These are phyloP conservation scores for Penicillium arizonense DNA, from an alignment of 495 filamentous ascomycete species.

Conservation along the genomic window DNA sequence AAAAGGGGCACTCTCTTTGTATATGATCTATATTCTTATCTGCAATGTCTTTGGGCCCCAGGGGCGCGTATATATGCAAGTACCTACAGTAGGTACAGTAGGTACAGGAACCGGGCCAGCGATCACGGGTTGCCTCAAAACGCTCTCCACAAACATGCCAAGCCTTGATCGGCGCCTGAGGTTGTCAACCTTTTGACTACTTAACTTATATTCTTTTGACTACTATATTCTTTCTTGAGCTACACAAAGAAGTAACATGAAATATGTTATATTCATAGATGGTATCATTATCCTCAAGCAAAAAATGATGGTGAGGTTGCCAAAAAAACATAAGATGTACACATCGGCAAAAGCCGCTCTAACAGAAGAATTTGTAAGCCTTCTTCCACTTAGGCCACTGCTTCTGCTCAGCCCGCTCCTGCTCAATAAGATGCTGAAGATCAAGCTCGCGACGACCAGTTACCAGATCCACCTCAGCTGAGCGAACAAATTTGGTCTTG, in stretches of 20 bases:
- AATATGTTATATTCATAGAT: no score
- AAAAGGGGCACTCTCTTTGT: background rate
- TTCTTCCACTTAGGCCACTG: conserved; percentile 87
- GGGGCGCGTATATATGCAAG: no score
- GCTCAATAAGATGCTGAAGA: conserved; percentile 66
- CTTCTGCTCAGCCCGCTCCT: conserved; percentile 70
- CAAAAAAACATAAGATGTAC: conserved; percentile 1
- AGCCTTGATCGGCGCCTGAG: no score
- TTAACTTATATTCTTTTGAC: no score
- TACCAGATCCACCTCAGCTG: conserved; percentile 75
- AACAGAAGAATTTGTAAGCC: conserved; percentile 59
- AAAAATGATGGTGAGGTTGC: background rate
- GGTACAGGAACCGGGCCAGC: no score
- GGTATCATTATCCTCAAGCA: background rate
- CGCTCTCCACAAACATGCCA: no score
- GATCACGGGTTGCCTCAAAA: no score
- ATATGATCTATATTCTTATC: background rate
- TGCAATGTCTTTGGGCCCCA: no score
- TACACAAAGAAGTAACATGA: no score
- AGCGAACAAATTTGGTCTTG: conserved; percentile 62
- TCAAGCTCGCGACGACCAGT: conserved; percentile 91
- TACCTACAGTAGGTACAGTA: no score
- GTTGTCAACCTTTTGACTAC: no score
- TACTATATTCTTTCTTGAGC: no score
- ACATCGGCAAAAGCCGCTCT: conserved; percentile 11